Base-by-base conservation (phyloP, 202 grass and related monocot species). In the Setaria italica region DNA sequence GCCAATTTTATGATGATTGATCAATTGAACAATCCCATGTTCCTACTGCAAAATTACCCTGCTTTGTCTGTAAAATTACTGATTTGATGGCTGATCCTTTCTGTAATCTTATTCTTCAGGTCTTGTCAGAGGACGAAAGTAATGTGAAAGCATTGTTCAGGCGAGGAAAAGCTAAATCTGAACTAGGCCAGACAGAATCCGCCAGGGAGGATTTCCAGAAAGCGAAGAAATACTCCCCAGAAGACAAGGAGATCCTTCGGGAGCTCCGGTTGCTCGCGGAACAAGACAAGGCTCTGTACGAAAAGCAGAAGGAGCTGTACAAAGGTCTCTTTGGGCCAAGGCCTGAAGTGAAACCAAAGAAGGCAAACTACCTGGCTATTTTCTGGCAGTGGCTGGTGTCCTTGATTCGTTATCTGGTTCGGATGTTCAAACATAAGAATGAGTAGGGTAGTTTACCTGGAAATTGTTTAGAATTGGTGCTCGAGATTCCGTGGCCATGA, bases 291-390 rank as follows among this genome's bases (percentile, higher is more conserved):
- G 91, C 85, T 77, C 13, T 99, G 43, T 99, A 99, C 82, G 82
- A 90, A 53, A 99, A 94, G 72, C 93, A 99, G 65, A 94, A 90
- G 81, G 90, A 99, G 86, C 43, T 99, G 30, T 99, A 92, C 82
- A 94, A 94, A 81, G 96, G 96, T 64, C 91, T 95, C 58, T 99
- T 99, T 3, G 90, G 86, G 1, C 91, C 91, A 20, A 92, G 88
- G 42, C 93, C 93, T n/a, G 70, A 91, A 79, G 76, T 65, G 6
- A 90, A 94, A 90, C 86, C 86, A 3, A 90, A 90, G 90, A 72
- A 60, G 15, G 50, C 55, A 8, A 96, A 92, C 82, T 84, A 55
- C 58, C 66, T 95, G 1, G 50, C 83, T 32, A 12, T 86, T 34
- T 88, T 99, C 80, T 94, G 94, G 89, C 86, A 87, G 73, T 94